Percentiles rank a stretch among this genome's conserved stretches.
Conservation (phyloP, 441 rosid genomes). For the Croton setiger region DNA sequence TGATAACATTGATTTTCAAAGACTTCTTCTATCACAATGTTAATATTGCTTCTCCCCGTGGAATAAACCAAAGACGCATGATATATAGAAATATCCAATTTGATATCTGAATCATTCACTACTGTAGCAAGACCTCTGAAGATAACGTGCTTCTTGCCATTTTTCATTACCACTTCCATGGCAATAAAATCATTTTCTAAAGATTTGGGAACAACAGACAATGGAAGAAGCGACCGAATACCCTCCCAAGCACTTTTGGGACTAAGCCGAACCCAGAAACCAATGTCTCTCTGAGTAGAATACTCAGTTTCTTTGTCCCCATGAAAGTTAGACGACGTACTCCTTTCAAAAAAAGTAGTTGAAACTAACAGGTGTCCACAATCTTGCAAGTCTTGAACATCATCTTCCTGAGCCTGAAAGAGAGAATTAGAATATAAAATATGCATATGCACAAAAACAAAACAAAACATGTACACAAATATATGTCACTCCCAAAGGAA, state of each 20-base stretch:
- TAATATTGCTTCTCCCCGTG: constrained; percentile 40
- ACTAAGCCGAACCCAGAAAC: constrained; percentile 83
- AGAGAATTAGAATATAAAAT: constrained; percentile 13
- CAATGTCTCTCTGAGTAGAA: constrained; percentile 58
- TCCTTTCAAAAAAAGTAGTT: constrained; percentile 82
- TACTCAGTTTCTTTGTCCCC: constrained; percentile 48
- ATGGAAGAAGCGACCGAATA: constrained; percentile 81
- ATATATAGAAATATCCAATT: constrained; percentile 63
- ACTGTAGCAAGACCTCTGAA: constrained; percentile 90
- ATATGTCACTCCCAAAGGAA: not conserved
- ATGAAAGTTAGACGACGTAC: constrained; percentile 44
- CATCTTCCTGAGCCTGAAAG: constrained; percentile 45
- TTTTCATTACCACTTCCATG: constrained; percentile 83
- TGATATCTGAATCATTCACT: constrained; percentile 84
- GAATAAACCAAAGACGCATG: constrained; percentile 37
- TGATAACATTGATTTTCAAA: constrained; percentile 58
- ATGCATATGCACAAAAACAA: not conserved
- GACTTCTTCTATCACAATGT: constrained; percentile 49
- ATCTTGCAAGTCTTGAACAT: constrained; percentile 49
- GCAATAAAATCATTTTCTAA: constrained; percentile 68
- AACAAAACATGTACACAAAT: not conserved
- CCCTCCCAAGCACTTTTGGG: constrained; percentile 78
- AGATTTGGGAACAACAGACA: constrained; percentile 75
- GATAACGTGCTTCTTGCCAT: constrained; percentile 93
- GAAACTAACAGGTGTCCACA: constrained; percentile 70